Evolutionary conservation across 139 green algal species (phyloP).

Genomic region (Asterochloris sp.): DNA sequence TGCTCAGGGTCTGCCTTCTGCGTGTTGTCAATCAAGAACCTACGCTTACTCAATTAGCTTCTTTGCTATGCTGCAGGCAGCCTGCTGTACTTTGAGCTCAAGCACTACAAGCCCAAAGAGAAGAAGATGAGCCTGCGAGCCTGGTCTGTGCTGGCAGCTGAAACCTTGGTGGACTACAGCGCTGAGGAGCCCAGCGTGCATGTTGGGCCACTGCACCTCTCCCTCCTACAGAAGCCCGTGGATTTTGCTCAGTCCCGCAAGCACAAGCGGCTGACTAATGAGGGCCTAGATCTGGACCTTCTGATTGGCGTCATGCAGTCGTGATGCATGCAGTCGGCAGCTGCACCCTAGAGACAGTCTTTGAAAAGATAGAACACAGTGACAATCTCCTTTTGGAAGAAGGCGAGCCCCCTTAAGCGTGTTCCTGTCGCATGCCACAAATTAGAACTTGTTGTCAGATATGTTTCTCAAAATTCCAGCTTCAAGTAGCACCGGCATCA

Average conservation of each 20-base stretch:
- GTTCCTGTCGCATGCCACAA: too few species aligned
- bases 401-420: too few species aligned
- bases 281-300: constrained; percentile 9
- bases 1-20: not conserved
- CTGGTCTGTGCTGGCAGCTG: constrained; percentile 26
- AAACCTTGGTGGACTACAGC: constrained; percentile 1
- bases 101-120: constrained; percentile 45
- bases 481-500: too few species aligned
- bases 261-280: constrained; percentile 9
- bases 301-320: too few species aligned
- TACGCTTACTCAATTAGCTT: not conserved
- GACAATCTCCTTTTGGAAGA: too few species aligned
- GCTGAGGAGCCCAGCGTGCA: constrained; percentile 1
- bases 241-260: not conserved
- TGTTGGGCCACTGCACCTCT: constrained; percentile 9
- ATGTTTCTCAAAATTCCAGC: too few species aligned
- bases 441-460: too few species aligned
- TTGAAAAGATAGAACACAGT: too few species aligned
- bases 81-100: constrained; percentile 42
- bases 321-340: too few species aligned
- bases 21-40: not conserved
- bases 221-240: constrained; percentile 16
- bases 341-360: too few species aligned
- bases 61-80: constrained; percentile 16
- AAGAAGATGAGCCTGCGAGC: constrained; percentile 36